phyloP scores from a whole-genome alignment of 352 stramenopile species.

The Pythium utonaiense region DNA sequence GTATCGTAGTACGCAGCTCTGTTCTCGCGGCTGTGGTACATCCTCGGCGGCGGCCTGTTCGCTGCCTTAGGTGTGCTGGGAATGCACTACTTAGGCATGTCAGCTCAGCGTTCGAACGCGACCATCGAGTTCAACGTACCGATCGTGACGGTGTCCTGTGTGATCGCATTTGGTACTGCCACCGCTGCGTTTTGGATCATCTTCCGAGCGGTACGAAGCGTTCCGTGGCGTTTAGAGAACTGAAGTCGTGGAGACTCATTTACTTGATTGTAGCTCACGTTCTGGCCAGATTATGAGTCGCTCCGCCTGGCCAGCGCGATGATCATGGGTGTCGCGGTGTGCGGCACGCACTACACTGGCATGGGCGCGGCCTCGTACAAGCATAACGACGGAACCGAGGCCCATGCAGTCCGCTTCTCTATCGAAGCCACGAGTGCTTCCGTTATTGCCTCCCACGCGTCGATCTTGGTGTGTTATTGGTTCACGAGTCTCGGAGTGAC shows the following conservation, averaged over 20 bases:
- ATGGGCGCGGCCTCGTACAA: slow-evolving; percentile 52
- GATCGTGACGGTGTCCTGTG: slow-evolving; percentile 42
- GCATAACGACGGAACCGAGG: slow-evolving; percentile 33
- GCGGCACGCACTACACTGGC: slow-evolving; percentile 59
- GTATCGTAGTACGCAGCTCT: slow-evolving; percentile 2
- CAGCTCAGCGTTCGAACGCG: slow-evolving; percentile 51
- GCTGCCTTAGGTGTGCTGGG: slow-evolving; percentile 56
- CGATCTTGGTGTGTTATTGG: slow-evolving; percentile 61
- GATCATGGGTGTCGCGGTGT: slow-evolving; percentile 70
- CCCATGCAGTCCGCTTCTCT: slow-evolving; percentile 20
- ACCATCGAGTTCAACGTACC: slow-evolving; percentile 33
- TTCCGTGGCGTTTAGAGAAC: neutral
- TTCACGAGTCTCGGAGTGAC: slow-evolving; percentile 22
- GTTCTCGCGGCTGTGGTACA: slow-evolving; percentile 38
- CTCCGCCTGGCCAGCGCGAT: slow-evolving; percentile 55
- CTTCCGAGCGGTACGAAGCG: slow-evolving; percentile 46
- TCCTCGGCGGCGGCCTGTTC: slow-evolving; percentile 45
- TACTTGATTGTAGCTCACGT: slow-evolving; percentile 45
- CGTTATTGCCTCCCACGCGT: slow-evolving; percentile 42
- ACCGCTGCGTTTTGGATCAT: slow-evolving; percentile 70
- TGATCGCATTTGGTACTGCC: slow-evolving; percentile 56
- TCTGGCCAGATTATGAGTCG: slow-evolving; percentile 47
- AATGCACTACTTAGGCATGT: slow-evolving; percentile 74
- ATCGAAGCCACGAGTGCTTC: slow-evolving; percentile 31
- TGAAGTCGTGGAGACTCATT: neutral